These are phyloP conservation scores for Herpotrichia juniperi DNA, from an alignment of 2,329 filamentous ascomycete genomes.

Conservation along the genomic window DNA sequence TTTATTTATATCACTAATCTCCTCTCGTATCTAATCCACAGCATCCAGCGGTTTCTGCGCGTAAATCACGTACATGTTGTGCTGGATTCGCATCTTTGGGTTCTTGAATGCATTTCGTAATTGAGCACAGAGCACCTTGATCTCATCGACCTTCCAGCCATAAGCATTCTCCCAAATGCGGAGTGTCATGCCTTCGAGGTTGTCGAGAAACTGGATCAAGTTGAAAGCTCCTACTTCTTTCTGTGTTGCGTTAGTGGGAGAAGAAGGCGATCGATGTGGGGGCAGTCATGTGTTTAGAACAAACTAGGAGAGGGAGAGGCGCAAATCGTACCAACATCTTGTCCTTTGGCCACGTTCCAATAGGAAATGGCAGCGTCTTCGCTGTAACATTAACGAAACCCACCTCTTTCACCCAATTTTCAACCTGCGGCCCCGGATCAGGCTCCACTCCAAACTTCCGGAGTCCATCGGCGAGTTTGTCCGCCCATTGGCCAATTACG, in stretches of 20 bases:
- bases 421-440: slow-evolving; percentile 42
- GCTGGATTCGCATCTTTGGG: slow-evolving; percentile 25
- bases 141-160: slow-evolving; percentile 27
- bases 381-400: slow-evolving; percentile 28
- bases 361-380: slow-evolving; percentile 25
- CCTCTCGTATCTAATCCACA: slow-evolving; percentile 9
- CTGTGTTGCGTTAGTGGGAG: too few species aligned
- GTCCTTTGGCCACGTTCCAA: slow-evolving; percentile 34
- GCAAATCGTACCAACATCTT: slow-evolving; percentile 17
- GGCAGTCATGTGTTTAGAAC: neutral
- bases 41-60: slow-evolving; percentile 26
- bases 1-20: neutral
- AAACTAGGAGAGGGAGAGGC: neutral
- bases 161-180: slow-evolving; percentile 18
- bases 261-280: neutral
- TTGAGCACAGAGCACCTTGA: slow-evolving; percentile 30
- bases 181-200: slow-evolving; percentile 29
- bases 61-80: slow-evolving; percentile 31
- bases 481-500: slow-evolving; percentile 21
- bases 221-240: slow-evolving; percentile 37
- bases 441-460: slow-evolving; percentile 49
- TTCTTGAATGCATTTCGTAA: slow-evolving; percentile 29
- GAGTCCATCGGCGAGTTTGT: slow-evolving; percentile 42
- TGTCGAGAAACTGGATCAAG: slow-evolving; percentile 29
- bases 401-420: slow-evolving; percentile 28